These are phyloP conservation scores for Lipomyces spencermartinsiae DNA, from an alignment of 805 yeast species.

Conservation along the genomic window DNA sequence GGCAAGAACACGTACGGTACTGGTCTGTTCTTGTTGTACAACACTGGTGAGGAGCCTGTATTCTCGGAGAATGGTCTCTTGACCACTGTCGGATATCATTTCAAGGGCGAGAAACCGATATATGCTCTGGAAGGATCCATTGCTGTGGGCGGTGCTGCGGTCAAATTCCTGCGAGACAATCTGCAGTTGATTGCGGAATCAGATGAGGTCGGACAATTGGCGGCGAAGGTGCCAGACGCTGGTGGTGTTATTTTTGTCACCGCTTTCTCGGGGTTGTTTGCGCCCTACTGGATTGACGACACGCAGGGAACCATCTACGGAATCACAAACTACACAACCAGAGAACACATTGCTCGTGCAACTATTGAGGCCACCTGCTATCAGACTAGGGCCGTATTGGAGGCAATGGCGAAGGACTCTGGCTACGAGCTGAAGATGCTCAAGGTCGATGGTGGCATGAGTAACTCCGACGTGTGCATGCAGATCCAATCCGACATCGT, in stretches of 20 bases:
- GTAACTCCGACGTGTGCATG: conserved; percentile 87
- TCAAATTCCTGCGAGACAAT: conserved; percentile 93
- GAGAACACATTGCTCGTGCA: conserved; percentile 90
- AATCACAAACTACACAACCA: conserved; percentile 88
- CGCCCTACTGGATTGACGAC: conserved; percentile 94
- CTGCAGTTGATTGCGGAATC: conserved; percentile 80
- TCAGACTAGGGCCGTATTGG: conserved; percentile 88
- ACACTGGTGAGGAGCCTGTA: conserved; percentile 78
- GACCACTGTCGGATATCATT: conserved; percentile 91
- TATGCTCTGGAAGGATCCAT: conserved; percentile 95
- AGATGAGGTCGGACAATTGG: conserved; percentile 88
- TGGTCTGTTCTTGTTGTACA: conserved; percentile 88
- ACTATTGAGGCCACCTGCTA: conserved; percentile 94
- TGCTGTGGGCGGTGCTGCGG: conserved; percentile 93
- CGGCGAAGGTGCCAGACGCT: conserved; percentile 76
- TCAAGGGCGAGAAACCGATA: conserved; percentile 74
- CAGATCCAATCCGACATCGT: conserved; percentile 91
- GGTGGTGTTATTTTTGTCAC: conserved; percentile 96
- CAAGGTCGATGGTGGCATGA: conserved; percentile 93
- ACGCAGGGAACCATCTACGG: conserved; percentile 94
- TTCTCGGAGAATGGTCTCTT: conserved; percentile 80
- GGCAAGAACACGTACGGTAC: conserved; percentile 98
- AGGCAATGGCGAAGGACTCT: conserved; percentile 88
- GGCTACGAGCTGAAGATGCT: conserved; percentile 60
- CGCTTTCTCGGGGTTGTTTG: conserved; percentile 91